Base-by-base conservation (phyloP, 169 alveolate genomes). In the Eimeria sp. region DNA sequence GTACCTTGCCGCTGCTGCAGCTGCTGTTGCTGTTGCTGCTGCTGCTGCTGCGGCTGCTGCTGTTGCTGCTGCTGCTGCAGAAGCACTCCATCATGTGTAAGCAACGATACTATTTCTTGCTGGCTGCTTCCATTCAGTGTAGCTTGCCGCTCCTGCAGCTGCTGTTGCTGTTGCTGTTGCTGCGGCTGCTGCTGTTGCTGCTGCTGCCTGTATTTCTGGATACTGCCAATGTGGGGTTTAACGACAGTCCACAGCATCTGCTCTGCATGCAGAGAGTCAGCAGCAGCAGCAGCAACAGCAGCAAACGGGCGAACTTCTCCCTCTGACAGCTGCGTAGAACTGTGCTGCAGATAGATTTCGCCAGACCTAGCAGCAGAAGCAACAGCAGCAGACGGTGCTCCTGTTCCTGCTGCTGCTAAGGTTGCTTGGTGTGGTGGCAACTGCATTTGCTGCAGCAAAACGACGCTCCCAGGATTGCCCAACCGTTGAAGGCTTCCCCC, bases 41-140 rank as follows among this genome's bases (percentile, higher is more conserved):
- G 63, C 58, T 40, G 63, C 87, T 76, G 87, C 63, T 51, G 87
- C 87, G 34, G 87, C 61, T 34, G 61, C 87, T 34, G 87, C 87
- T 20, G 54, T n/a, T 76, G 61, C 63, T 76, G 58, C 57, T 27
- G 87, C 87, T 76, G 87, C 63, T 76, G 63, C 34, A 16, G 61
- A n/a, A 43, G 87, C 27, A 7, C 34, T 30, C 20, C 87, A 13
- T 16, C 87, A 13, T 76, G 40, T n/a, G 20, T 7, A 5, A 43
- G 87, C 61, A 18, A 63, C 87, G 27, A 9, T 25, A 27, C 61
- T 11, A 63, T 13, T 11, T 43, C 63, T 9, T 7, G 34, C 27
- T 7, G 34, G 7, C 61, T 49, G 34, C 14, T 30, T 49, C 54
- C 16, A 30, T 2, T 58, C 87, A 20, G 14, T 14, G 10, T 7